A percentile compares a stretch with the other conserved stretches of the same genome.
Evolutionary conservation across 73 alveolate species (phyloP).

Genomic region (Paramecium sexaurelia): DNA sequence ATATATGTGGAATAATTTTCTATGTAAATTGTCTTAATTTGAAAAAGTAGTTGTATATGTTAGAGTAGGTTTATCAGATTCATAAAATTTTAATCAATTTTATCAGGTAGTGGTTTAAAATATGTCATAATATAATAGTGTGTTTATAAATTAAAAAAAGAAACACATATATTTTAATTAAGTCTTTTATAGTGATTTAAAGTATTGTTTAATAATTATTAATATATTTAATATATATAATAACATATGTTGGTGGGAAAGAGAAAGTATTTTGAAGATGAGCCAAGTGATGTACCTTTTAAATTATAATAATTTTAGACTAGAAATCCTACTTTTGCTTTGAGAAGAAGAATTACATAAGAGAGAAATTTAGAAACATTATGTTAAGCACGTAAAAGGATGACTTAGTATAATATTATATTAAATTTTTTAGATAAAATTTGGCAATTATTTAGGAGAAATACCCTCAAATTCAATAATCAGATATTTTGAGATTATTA

Average conservation of each 20-base stretch:
- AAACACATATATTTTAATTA: not conserved
- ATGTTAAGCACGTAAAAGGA: not conserved
- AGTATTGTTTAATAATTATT: not conserved
- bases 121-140: too few relatives aligned
- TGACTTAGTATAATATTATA: not conserved
- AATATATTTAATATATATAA: not conserved
- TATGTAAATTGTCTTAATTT: too few relatives aligned
- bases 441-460: not conserved
- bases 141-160: not conserved
- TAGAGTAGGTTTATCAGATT: too few relatives aligned
- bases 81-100: too few relatives aligned
- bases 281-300: not conserved
- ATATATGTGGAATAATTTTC: too few relatives aligned
- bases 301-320: not conserved
- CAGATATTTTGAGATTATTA: constrained; percentile 4
- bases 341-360: constrained; percentile 4
- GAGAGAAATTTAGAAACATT: constrained; percentile 1
- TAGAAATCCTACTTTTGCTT: not conserved
- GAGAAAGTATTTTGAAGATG: constrained; percentile 29
- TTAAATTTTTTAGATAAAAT: not conserved
- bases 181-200: not conserved
- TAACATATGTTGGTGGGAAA: not conserved
- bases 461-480: not conserved
- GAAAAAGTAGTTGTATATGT: too few relatives aligned
- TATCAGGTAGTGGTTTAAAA: too few relatives aligned